Evolutionary conservation across 2,329 filamentous ascomycete species (phyloP).

Genomic region (Pochonia chlamydosporia): DNA sequence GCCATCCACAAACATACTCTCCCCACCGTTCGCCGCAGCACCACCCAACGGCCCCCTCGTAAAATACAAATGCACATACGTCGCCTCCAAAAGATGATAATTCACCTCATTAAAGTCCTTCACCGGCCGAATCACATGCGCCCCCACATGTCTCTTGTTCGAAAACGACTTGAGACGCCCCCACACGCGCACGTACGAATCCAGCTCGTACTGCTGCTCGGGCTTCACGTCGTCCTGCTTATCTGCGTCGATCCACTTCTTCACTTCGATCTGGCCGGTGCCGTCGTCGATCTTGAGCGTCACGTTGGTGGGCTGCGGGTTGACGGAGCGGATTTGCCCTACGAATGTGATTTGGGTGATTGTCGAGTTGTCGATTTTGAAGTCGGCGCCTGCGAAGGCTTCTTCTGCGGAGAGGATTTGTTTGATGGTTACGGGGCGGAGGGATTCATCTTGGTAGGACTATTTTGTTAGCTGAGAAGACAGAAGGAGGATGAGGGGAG

Average conservation of each 20-base stretch:
- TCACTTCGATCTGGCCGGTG: slow-evolving; percentile 86
- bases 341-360: slow-evolving; percentile 74
- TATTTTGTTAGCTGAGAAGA: slow-evolving; percentile 23
- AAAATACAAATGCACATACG: slow-evolving; percentile 80
- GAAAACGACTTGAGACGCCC: slow-evolving; percentile 80
- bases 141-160: slow-evolving; percentile 74
- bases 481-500: not conserved
- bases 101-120: slow-evolving; percentile 87
- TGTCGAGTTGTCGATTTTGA: slow-evolving; percentile 73
- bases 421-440: slow-evolving; percentile 92
- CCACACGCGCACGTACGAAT: slow-evolving; percentile 79
- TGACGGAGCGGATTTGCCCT: slow-evolving; percentile 84
- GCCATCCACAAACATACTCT: slow-evolving; percentile 53
- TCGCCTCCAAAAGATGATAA: slow-evolving; percentile 86
- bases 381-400: slow-evolving; percentile 65
- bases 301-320: slow-evolving; percentile 81
- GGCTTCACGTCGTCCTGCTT: slow-evolving; percentile 41
- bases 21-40: slow-evolving; percentile 27
- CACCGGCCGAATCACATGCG: slow-evolving; percentile 74
- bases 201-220: slow-evolving; percentile 53
- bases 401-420: slow-evolving; percentile 82
- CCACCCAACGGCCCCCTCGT: slow-evolving; percentile 58
- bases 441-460: slow-evolving; percentile 72
- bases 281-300: slow-evolving; percentile 94
- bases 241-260: slow-evolving; percentile 73